Conservation (phyloP, 2,329 filamentous ascomycete species). For the Pseudomassariella vexata region DNA sequence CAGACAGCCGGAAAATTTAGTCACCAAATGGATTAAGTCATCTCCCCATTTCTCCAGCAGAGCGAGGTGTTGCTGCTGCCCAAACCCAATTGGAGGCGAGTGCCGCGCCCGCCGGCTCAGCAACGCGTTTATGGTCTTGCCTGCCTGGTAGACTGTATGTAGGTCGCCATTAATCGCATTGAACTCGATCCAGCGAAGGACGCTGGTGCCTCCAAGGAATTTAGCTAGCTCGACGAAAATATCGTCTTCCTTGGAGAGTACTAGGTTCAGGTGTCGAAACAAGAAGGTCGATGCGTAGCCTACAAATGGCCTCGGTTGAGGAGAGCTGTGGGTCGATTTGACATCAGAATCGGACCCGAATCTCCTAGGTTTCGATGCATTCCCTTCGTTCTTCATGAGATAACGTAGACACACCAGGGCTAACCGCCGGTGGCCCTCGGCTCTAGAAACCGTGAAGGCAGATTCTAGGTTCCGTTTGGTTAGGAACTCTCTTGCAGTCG, state of each 20-base stretch:
- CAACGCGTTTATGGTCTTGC: constrained; percentile 4
- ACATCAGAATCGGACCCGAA: too few species aligned
- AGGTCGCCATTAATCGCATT: not conserved
- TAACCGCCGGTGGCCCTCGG: constrained; percentile 15
- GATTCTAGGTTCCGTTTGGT: constrained; percentile 8
- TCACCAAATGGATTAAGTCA: constrained; percentile 6
- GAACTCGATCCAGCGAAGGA: constrained; percentile 30
- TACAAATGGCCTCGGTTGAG: too few species aligned
- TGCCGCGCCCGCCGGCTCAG: constrained; percentile 2
- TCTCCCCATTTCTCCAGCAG: constrained; percentile 6
- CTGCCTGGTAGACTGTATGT: constrained; percentile 2
- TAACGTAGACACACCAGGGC: constrained; percentile 28
- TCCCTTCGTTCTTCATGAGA: constrained; percentile 24
- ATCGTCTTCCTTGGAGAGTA: constrained; percentile 13
- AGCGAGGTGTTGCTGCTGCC: constrained; percentile 1
- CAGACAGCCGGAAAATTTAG: constrained; percentile 6
- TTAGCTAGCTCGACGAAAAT: constrained; percentile 17
- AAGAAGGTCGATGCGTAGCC: constrained; percentile 25
- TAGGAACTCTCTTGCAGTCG: constrained; percentile 22
- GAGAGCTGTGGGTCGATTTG: too few species aligned
- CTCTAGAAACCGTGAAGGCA: constrained; percentile 17
- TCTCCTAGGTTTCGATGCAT: too few species aligned
- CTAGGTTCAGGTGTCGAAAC: constrained; percentile 27
- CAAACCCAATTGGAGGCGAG: not conserved
- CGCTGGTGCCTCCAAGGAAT: constrained; percentile 26